A percentile compares a stretch with the other conserved stretches of the same genome.
phyloP scores from a whole-genome alignment of 2,329 filamentous ascomycete genomes.

The Calonectria hongkongensis region DNA sequence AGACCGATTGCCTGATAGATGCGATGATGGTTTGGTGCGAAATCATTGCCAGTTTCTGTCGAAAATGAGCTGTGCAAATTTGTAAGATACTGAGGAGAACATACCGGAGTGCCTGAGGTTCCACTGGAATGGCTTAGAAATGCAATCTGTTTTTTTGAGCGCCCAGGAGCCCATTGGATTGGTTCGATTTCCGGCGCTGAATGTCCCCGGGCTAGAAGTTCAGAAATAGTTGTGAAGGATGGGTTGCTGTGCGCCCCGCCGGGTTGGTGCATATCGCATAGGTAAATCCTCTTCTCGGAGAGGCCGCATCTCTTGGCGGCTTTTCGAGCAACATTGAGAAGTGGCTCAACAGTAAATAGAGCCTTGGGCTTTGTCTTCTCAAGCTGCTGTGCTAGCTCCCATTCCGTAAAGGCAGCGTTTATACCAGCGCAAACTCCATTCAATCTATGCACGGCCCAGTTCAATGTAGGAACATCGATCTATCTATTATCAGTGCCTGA shows the following conservation, averaged over 20 bases:
- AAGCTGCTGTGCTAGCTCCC: slow-evolving; percentile 3
- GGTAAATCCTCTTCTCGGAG: not conserved
- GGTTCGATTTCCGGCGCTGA: not conserved
- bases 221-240: not conserved
- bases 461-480: slow-evolving; percentile 5
- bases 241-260: not conserved
- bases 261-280: not conserved
- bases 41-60: slow-evolving; percentile 5
- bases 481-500: not conserved
- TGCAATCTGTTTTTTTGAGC: not conserved
- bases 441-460: not conserved
- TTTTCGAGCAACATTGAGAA: not conserved
- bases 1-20: not conserved
- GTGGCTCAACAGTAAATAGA: not conserved
- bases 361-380: not conserved
- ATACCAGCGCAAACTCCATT: not conserved
- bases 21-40: not conserved
- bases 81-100: not conserved
- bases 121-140: slow-evolving; percentile 11
- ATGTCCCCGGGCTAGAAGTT: not conserved
- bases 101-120: not conserved
- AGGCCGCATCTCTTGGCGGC: not conserved
- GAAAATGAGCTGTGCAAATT: not conserved
- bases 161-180: not conserved
- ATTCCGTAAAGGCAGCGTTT: slow-evolving; percentile 1